Conservation (phyloP, 768 basidiomycete genomes). For the Mycena crocata region DNA sequence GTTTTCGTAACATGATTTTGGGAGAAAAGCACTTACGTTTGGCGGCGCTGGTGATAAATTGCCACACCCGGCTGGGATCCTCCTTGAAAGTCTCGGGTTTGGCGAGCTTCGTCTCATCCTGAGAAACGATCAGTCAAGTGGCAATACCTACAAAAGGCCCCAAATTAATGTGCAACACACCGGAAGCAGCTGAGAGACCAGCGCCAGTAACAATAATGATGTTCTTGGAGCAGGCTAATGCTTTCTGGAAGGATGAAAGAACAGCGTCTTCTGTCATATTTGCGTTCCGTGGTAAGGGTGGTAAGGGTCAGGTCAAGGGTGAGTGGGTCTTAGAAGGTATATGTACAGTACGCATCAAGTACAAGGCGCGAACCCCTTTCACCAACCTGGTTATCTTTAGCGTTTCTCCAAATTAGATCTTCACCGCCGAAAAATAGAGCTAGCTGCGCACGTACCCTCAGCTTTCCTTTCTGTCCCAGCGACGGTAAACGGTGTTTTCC, state of each 20-base stretch:
- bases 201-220: slow-evolving; percentile 37
- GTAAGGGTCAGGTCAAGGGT: neutral
- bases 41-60: slow-evolving; percentile 52
- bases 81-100: slow-evolving; percentile 46
- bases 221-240: slow-evolving; percentile 26
- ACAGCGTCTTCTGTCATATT: neutral
- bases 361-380: too few relatives aligned
- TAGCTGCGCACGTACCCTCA: too few relatives aligned
- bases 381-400: too few relatives aligned
- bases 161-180: slow-evolving; percentile 7
- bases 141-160: too few relatives aligned
- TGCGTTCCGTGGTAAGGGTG: neutral
- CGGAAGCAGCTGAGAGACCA: slow-evolving; percentile 38
- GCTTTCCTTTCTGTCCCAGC: too few relatives aligned
- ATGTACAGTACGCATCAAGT: too few relatives aligned
- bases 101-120: slow-evolving; percentile 43
- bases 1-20: neutral
- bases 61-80: slow-evolving; percentile 50
- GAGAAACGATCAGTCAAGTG: too few relatives aligned
- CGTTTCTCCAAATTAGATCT: too few relatives aligned
- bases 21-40: slow-evolving; percentile 29
- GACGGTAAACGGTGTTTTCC: too few relatives aligned
- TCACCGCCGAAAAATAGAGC: too few relatives aligned
- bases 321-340: too few relatives aligned
- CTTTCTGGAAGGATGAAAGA: slow-evolving; percentile 13